Evolutionary conservation across 345 rosid species (phyloP).

Genomic region (Erodium maritimum): DNA sequence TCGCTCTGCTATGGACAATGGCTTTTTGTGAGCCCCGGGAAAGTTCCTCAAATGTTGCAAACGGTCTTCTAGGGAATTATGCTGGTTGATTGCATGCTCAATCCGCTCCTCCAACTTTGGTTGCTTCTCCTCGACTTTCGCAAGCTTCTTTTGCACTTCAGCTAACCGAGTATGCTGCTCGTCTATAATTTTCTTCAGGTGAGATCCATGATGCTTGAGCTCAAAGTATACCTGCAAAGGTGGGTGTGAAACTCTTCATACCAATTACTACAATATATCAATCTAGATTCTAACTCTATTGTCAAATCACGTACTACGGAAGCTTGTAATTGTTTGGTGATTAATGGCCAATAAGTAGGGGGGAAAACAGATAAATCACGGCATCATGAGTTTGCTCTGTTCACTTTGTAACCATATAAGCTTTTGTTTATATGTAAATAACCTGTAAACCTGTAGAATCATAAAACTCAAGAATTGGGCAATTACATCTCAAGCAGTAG

Average conservation of each 20-base stretch:
- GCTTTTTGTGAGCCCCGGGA: constrained; percentile 69
- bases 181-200: constrained; percentile 61
- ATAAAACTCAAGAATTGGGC: not conserved
- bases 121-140: constrained; percentile 58
- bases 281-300: not conserved
- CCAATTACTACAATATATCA: constrained; percentile 3
- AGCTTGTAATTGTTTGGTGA: not conserved
- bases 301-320: not conserved
- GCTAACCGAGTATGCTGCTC: constrained; percentile 53
- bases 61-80: constrained; percentile 48
- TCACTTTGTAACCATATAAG: not conserved
- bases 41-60: constrained; percentile 53
- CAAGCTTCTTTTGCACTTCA: constrained; percentile 52
- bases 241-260: constrained; percentile 2
- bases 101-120: constrained; percentile 41
- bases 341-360: not conserved
- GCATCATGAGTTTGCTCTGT: not conserved
- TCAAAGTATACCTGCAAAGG: constrained; percentile 60
- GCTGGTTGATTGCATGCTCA: constrained; percentile 27
- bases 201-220: constrained; percentile 84
- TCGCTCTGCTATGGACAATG: constrained; percentile 73
- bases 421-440: too few species aligned
- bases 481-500: not conserved
- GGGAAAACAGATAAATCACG: not conserved
- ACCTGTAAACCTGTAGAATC: not conserved